These are phyloP conservation scores for Candida maris DNA, from an alignment of 805 yeast species.

Conservation along the genomic window DNA sequence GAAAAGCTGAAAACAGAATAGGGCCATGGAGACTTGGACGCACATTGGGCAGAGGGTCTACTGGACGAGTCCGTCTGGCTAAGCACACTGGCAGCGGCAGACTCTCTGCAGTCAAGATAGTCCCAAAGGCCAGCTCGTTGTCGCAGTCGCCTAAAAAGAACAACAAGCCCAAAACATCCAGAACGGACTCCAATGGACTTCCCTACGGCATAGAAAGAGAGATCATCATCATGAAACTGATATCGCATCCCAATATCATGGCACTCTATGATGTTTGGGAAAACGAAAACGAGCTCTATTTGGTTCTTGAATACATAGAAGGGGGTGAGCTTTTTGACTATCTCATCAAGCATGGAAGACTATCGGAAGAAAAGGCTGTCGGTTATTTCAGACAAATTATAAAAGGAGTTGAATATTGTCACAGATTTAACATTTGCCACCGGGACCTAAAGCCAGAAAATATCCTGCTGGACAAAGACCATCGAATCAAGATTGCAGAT, in stretches of 20 bases:
- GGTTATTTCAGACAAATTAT: slow-evolving; percentile 74
- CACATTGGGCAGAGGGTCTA: slow-evolving; percentile 78
- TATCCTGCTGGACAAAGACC: slow-evolving; percentile 58
- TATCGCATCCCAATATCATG: slow-evolving; percentile 91
- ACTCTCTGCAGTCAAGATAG: slow-evolving; percentile 80
- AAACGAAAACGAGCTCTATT: slow-evolving; percentile 80
- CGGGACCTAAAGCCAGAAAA: slow-evolving; percentile 83
- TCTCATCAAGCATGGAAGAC: slow-evolving; percentile 65
- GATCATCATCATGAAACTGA: slow-evolving; percentile 92
- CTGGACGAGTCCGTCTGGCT: slow-evolving; percentile 75
- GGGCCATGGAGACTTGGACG: slow-evolving; percentile 85
- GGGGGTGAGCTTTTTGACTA: slow-evolving; percentile 85
- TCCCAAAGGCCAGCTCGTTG: slow-evolving; percentile 49
- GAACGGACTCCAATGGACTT: slow-evolving; percentile 44
- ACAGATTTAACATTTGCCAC: slow-evolving; percentile 75
- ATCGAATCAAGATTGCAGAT: slow-evolving; percentile 76
- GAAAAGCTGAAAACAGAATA: slow-evolving; percentile 41
- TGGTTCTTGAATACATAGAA: slow-evolving; percentile 78
- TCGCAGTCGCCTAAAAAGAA: slow-evolving; percentile 21
- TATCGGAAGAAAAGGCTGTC: slow-evolving; percentile 71
- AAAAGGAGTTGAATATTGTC: slow-evolving; percentile 77
- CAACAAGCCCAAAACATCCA: slow-evolving; percentile 22
- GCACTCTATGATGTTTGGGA: slow-evolving; percentile 98
- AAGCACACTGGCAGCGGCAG: slow-evolving; percentile 67
- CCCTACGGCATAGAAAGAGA: slow-evolving; percentile 98